Conservation (phyloP, 2,329 filamentous ascomycete species). For the Thyridium curvatum region DNA sequence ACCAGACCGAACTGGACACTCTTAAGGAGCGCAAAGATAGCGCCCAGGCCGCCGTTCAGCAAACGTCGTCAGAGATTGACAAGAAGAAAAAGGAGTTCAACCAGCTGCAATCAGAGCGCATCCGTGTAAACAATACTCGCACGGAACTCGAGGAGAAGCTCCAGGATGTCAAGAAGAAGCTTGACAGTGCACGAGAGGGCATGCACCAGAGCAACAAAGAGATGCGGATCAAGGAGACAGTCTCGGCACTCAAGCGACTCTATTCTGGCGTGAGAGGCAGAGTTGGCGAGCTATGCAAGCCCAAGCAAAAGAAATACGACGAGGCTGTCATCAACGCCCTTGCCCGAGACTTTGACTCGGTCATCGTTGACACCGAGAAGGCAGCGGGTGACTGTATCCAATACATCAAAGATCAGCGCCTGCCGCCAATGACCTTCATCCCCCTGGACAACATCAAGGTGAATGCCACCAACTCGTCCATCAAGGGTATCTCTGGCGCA, state of each 20-base stretch:
- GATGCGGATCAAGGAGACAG: conserved; percentile 70
- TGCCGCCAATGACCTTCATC: conserved; percentile 86
- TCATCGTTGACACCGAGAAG: conserved; percentile 93
- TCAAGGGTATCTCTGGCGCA: conserved; percentile 83
- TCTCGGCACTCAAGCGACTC: conserved; percentile 80
- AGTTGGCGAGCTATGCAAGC: conserved; percentile 85
- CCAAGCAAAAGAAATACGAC: conserved; percentile 95
- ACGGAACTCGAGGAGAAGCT: conserved; percentile 92
- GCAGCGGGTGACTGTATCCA: conserved; percentile 91
- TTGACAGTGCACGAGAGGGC: conserved; percentile 81
- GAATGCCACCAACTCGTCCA: conserved; percentile 78
- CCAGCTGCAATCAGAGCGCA: conserved; percentile 73
- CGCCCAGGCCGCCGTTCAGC: conserved; percentile 56
- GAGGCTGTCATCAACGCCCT: conserved; percentile 89
- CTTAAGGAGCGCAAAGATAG: conserved; percentile 63
- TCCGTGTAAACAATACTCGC: conserved; percentile 72
- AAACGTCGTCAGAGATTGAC: conserved; percentile 72
- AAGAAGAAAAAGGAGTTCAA: conserved; percentile 89
- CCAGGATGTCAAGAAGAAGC: conserved; percentile 69
- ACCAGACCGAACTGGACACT: conserved; percentile 63
- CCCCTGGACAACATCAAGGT: conserved; percentile 97
- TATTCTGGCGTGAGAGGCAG: conserved; percentile 89
- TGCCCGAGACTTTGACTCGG: conserved; percentile 86
- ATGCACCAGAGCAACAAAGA: conserved; percentile 83
- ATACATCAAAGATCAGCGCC: conserved; percentile 85